Conservation (phyloP, 2,329 filamentous ascomycete species). For the Clonostachys rhizophaga region DNA sequence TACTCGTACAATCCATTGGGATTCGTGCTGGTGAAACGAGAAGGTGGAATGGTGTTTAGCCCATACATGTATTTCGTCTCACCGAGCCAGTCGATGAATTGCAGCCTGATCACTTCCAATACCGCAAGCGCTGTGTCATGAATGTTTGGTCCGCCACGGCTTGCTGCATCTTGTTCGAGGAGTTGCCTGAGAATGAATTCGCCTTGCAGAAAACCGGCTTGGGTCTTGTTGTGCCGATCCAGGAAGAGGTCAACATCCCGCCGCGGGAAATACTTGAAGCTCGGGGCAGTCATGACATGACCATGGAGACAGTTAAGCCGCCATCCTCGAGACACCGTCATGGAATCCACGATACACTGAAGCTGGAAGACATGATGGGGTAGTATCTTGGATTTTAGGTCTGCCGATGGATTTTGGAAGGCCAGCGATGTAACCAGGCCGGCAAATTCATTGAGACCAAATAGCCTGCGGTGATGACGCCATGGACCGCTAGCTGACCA, state of each 20-base stretch:
- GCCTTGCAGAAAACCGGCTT: not conserved
- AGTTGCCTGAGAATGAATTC: not conserved
- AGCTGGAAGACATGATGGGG: constrained; percentile 44
- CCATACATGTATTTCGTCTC: not conserved
- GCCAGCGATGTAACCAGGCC: constrained; percentile 33
- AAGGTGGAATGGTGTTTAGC: constrained; percentile 14
- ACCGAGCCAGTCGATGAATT: not conserved
- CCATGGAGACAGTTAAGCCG: constrained; percentile 18
- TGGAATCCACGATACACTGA: constrained; percentile 43
- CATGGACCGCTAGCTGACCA: no score
- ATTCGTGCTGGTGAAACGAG: constrained; percentile 31
- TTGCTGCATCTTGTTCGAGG: not conserved
- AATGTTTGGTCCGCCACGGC: not conserved
- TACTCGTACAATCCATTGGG: constrained; percentile 41
- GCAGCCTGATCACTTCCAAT: no score
- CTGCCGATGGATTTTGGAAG: constrained; percentile 32
- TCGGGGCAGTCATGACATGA: constrained; percentile 14
- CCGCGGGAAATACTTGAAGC: constrained; percentile 15
- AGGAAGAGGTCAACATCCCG: constrained; percentile 16
- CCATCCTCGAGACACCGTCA: constrained; percentile 39
- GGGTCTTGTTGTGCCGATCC: not conserved
- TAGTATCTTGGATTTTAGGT: constrained; percentile 31
- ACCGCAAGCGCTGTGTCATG: not conserved
- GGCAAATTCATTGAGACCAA: not conserved
- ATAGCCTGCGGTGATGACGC: no score